phyloP scores from a whole-genome alignment of 257 asterid genomes.

The Coffea eugenioides region DNA sequence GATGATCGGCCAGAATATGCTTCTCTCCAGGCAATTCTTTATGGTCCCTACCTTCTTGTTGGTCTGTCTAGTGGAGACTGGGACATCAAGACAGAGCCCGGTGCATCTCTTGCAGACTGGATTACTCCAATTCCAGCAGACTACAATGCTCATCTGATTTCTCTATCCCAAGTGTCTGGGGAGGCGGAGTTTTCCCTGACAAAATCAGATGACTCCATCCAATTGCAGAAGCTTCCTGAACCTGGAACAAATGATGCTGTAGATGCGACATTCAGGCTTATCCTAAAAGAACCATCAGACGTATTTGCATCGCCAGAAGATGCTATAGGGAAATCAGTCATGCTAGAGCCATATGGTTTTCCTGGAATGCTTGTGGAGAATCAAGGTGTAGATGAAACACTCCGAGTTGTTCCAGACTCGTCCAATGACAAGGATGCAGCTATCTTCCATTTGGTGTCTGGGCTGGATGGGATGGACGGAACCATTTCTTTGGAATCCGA shows the following conservation, averaged over 20 bases:
- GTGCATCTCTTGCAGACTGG: slow-evolving; percentile 47
- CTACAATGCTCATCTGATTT: slow-evolving; percentile 46
- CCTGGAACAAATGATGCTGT: slow-evolving; percentile 61
- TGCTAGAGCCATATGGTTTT: slow-evolving; percentile 61
- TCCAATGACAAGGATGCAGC: slow-evolving; percentile 23
- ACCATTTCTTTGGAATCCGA: slow-evolving; percentile 58
- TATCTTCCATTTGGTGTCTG: slow-evolving; percentile 47
- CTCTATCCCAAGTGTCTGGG: slow-evolving; percentile 63
- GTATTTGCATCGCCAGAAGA: slow-evolving; percentile 30
- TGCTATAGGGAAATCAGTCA: slow-evolving; percentile 41
- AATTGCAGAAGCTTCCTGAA: slow-evolving; percentile 43
- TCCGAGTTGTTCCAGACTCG: slow-evolving; percentile 32
- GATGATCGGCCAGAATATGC: slow-evolving; percentile 72
- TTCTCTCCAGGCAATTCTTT: slow-evolving; percentile 70
- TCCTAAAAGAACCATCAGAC: slow-evolving; percentile 18
- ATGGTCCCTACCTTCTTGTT: slow-evolving; percentile 91
- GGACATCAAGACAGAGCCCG: slow-evolving; percentile 49
- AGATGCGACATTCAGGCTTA: slow-evolving; percentile 54
- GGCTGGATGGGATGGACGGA: slow-evolving; percentile 44
- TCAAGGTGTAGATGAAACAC: slow-evolving; percentile 44
- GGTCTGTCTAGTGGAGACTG: slow-evolving; percentile 68
- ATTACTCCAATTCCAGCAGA: slow-evolving; percentile 50
- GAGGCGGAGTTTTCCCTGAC: slow-evolving; percentile 31
- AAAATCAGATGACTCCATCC: slow-evolving; percentile 41
- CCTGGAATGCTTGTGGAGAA: slow-evolving; percentile 64